A percentile compares a stretch with the other conserved stretches of the same genome.
phyloP scores from a whole-genome alignment of 2,329 filamentous ascomycete genomes.

The Pseudocercospora cruenta region DNA sequence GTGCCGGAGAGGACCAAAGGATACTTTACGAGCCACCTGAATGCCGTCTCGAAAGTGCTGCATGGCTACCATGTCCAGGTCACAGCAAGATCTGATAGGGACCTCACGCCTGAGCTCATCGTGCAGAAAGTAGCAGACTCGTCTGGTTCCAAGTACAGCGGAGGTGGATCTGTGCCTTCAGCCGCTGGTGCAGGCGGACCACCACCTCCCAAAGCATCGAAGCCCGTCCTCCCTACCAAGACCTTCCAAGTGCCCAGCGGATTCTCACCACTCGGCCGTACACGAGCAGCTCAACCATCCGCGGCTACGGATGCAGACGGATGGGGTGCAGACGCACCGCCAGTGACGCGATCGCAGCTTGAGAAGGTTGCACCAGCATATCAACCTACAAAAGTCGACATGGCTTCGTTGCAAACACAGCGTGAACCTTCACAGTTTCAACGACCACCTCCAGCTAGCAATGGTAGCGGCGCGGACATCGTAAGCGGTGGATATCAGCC shows the following conservation, averaged over 20 bases:
- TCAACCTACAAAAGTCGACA: conserved; percentile 92
- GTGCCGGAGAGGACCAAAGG: conserved; percentile 98
- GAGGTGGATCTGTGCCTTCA: conserved; percentile 55
- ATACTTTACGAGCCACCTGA: conserved; percentile 94
- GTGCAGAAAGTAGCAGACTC: conserved; percentile 93
- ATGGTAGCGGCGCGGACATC: conserved; percentile 59
- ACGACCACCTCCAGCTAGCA: conserved; percentile 52
- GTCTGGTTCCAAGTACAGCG: conserved; percentile 91
- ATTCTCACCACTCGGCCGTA: conserved; percentile 69
- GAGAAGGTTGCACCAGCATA: conserved; percentile 94
- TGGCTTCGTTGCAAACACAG: conserved; percentile 79
- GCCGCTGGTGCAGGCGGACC: conserved; percentile 57
- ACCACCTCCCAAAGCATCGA: conserved; percentile 75
- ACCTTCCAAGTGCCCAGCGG: conserved; percentile 55
- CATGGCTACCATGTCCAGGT: conserved; percentile 98
- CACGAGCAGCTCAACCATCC: conserved; percentile 59
- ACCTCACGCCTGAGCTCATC: conserved; percentile 84
- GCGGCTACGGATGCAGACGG: conserved; percentile 77
- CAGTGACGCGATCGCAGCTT: conserved; percentile 79
- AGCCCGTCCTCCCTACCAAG: conserved; percentile 84
- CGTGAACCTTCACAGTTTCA: conserved; percentile 67
- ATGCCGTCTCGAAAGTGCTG: conserved; percentile 85
- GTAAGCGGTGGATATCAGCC: conserved; percentile 89
- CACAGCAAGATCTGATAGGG: conserved; percentile 86
- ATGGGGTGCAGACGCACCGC: conserved; percentile 94